A percentile compares a stretch with the other conserved stretches of the same genome.
Conservation (phyloP, 1,139 yeast species). For the Blastobotrys ciferrii region DNA sequence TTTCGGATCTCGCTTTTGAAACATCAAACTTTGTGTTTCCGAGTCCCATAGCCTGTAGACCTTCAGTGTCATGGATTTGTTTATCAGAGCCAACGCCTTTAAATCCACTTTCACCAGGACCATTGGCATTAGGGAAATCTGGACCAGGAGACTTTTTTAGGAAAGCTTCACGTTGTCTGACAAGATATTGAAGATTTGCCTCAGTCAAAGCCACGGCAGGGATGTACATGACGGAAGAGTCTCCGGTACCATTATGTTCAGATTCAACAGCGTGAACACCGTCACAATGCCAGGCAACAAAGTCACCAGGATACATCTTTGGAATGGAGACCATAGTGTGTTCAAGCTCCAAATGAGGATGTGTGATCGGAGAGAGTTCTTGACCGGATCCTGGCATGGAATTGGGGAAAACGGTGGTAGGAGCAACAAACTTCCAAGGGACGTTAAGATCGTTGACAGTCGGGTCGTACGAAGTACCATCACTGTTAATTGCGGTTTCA, state of each 20-base stretch:
- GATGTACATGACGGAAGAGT: slow-evolving; percentile 44
- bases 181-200: slow-evolving; percentile 31
- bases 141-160: slow-evolving; percentile 34
- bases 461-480: slow-evolving; percentile 24
- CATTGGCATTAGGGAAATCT: slow-evolving; percentile 40
- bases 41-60: slow-evolving; percentile 3
- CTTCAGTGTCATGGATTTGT: slow-evolving; percentile 12
- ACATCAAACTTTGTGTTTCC: background rate
- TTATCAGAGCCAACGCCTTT: slow-evolving; percentile 15
- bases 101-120: slow-evolving; percentile 29
- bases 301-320: slow-evolving; percentile 37
- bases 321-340: slow-evolving; percentile 30
- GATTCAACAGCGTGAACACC: slow-evolving; percentile 48
- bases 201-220: slow-evolving; percentile 39
- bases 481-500: slow-evolving; percentile 20
- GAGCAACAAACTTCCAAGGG: slow-evolving; percentile 28
- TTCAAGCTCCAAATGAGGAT: slow-evolving; percentile 31
- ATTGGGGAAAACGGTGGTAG: slow-evolving; percentile 22
- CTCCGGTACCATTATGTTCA: slow-evolving; percentile 40
- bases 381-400: slow-evolving; percentile 37
- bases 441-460: slow-evolving; percentile 18
- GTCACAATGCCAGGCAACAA: slow-evolving; percentile 53
- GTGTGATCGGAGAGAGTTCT: slow-evolving; percentile 30
- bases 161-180: slow-evolving; percentile 36
- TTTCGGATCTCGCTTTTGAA: slow-evolving; percentile 3